phyloP scores from a whole-genome alignment of 1,284 basidiomycete genomes.

The Melampsora occidentalis region DNA sequence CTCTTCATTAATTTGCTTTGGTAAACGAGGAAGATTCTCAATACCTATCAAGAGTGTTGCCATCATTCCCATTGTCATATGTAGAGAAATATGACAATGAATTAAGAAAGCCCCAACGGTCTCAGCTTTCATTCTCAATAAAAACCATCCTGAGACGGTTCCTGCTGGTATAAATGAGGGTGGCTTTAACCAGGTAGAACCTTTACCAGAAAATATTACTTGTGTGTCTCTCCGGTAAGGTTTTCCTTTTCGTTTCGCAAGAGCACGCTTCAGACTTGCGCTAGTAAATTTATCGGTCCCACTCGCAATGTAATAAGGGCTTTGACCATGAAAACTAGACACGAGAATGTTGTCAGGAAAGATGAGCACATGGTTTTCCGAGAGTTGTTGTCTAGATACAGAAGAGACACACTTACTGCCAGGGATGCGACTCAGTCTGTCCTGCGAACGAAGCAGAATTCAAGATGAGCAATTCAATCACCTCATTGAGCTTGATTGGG shows the following conservation, averaged over 20 bases:
- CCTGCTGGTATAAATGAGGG: not conserved
- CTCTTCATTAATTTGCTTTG: slow-evolving; percentile 4
- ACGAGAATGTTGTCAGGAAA: not conserved
- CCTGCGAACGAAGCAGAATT: not conserved
- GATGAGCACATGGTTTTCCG: too few species aligned
- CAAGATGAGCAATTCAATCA: not conserved
- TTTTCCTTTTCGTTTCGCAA: not conserved
- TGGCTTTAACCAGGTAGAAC: not conserved
- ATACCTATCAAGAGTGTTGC: slow-evolving; percentile 29
- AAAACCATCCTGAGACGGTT: slow-evolving; percentile 8
- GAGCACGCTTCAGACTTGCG: not conserved
- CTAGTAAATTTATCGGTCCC: not conserved
- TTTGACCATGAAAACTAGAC: not conserved
- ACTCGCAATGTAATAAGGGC: not conserved
- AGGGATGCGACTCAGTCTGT: not conserved
- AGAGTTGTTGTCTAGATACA: too few species aligned
- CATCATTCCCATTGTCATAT: slow-evolving; percentile 41
- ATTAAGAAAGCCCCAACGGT: not conserved
- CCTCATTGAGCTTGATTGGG: not conserved
- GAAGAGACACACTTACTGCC: slow-evolving; percentile 4
- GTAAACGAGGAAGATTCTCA: slow-evolving; percentile 31
- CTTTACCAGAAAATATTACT: not conserved
- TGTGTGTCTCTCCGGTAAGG: slow-evolving; percentile 4
- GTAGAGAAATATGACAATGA: slow-evolving; percentile 21
- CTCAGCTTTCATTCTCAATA: not conserved